Base-by-base conservation (phyloP, 495 filamentous ascomycete species). In the Mycothermus thermophilus region DNA sequence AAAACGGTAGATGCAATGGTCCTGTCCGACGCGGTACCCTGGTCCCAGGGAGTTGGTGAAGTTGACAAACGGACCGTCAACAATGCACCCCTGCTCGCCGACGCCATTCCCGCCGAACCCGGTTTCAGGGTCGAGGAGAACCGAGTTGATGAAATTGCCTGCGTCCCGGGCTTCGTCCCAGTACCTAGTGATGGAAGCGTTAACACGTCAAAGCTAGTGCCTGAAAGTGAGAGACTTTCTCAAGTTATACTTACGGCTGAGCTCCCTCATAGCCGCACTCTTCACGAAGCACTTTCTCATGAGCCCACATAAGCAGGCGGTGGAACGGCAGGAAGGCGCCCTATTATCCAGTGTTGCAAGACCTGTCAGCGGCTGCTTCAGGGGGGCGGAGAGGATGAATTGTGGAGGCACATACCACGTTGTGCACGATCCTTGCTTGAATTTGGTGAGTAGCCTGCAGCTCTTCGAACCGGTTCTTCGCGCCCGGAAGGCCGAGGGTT, bases 291-390 rank as follows among this genome's bases (percentile, higher is more conserved):
- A 53, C 48, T 35, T 27, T 9, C 27, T 69, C 70, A 32, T 68
- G 67, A 2, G 60, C 44, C 18, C 54, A 39, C 9, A 68, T 29
- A 31, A 64, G 62, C 34, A 67, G 63, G 24, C 69, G 55, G 41
- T 74, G 69, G 53, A 66, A 72, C 10, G 62, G 61, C 7, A 71
- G 43, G 44, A 72, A 71, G 3, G 47, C 50, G 10, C 55, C 44
- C 42, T 41, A 25, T 11, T 4, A 14, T 21, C 10, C n/a, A 9
- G 4, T 8, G 15, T 2, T 1, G n/a, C 25, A 21, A 4, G 1
- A 5, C 2, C 15, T 10, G n/a, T n/a, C n/a, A n/a, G n/a, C n/a
- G n/a, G n/a, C n/a, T n/a, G n/a, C n/a, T n/a, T n/a, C n/a, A n/a
- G n/a, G n/a, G n/a, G n/a, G n/a, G n/a, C n/a, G n/a, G n/a, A n/a